These are phyloP conservation scores for Centrapalus pauciflorus DNA, from an alignment of 129 eudicot species.

Conservation along the genomic window DNA sequence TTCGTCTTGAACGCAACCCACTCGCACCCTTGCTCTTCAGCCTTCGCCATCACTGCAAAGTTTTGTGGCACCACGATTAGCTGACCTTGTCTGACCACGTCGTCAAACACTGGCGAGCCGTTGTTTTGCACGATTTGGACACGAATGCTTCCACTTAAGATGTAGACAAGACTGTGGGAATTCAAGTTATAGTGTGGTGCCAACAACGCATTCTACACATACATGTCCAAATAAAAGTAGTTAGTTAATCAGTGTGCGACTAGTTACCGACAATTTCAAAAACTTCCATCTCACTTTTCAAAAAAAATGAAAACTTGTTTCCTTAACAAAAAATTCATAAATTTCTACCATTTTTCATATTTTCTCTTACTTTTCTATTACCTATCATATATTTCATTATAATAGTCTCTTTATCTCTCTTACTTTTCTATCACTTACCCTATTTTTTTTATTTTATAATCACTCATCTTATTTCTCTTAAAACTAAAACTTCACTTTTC, in stretches of 20 bases:
- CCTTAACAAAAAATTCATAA: too few species aligned
- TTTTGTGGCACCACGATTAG: conserved; percentile 63
- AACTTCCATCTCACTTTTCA: too few species aligned
- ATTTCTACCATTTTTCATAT: neutral
- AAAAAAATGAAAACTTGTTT: too few species aligned
- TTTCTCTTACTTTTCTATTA: too few species aligned
- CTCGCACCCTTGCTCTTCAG: conserved; percentile 56
- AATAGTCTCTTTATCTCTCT: too few species aligned
- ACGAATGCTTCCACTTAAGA: conserved; percentile 50
- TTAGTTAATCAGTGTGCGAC: too few species aligned
- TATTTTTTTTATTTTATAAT: too few species aligned
- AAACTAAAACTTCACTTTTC: too few species aligned
- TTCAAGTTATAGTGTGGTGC: conserved; percentile 57
- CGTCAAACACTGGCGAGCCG: conserved; percentile 50
- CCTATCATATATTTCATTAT: too few species aligned
- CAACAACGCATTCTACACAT: conserved; percentile 53
- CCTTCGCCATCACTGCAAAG: conserved; percentile 59
- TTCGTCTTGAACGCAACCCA: conserved; percentile 64
- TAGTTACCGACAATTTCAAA: too few species aligned
- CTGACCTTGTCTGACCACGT: conserved; percentile 43
- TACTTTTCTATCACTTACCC: too few species aligned
- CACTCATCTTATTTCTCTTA: too few species aligned
- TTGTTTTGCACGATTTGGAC: conserved; percentile 49
- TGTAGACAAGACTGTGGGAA: conserved; percentile 51
- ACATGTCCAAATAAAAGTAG: neutral